phyloP scores from a whole-genome alignment of 352 stramenopile genomes.

The Peronospora tabacina region DNA sequence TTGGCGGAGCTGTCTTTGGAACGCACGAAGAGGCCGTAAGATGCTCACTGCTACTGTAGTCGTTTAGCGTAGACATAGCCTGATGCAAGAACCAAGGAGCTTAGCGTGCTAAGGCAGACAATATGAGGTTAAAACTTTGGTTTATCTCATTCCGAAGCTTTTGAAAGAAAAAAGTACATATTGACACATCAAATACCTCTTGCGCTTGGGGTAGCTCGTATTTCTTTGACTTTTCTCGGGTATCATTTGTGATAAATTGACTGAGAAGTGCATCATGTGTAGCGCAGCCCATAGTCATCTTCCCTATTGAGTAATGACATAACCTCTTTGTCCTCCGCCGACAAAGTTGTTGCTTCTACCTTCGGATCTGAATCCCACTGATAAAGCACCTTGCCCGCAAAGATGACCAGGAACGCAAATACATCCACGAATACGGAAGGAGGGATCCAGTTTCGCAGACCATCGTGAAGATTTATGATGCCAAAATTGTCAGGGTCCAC shows the following conservation, averaged over 20 bases:
- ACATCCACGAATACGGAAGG: slow-evolving; percentile 63
- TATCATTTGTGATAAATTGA: slow-evolving; percentile 2
- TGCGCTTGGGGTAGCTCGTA: slow-evolving; percentile 14
- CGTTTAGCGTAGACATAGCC: neutral
- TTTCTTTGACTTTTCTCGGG: slow-evolving; percentile 6
- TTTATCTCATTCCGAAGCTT: slow-evolving; percentile 15
- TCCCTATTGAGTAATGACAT: slow-evolving; percentile 63
- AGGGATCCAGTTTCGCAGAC: slow-evolving; percentile 63
- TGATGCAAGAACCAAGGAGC: slow-evolving; percentile 1
- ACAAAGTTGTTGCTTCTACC: slow-evolving; percentile 72
- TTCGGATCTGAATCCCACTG: slow-evolving; percentile 76
- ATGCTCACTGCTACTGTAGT: neutral
- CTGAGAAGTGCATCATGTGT: slow-evolving; percentile 38
- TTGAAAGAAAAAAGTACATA: slow-evolving; percentile 22
- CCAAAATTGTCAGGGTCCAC: slow-evolving; percentile 61
- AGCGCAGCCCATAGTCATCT: slow-evolving; percentile 63
- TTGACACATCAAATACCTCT: slow-evolving; percentile 3
- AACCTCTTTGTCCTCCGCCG: slow-evolving; percentile 78
- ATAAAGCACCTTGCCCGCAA: slow-evolving; percentile 65
- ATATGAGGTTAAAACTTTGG: slow-evolving; percentile 6
- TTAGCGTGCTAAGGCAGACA: slow-evolving; percentile 9
- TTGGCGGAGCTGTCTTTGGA: slow-evolving; percentile 7
- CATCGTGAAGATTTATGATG: slow-evolving; percentile 43
- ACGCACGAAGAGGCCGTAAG: slow-evolving; percentile 7
- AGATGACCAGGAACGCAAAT: slow-evolving; percentile 57